Percentiles rank a stretch among this genome's conserved stretches.
Conservation (phyloP, 768 basidiomycete genomes). For the Candolleomyces efflorescens region DNA sequence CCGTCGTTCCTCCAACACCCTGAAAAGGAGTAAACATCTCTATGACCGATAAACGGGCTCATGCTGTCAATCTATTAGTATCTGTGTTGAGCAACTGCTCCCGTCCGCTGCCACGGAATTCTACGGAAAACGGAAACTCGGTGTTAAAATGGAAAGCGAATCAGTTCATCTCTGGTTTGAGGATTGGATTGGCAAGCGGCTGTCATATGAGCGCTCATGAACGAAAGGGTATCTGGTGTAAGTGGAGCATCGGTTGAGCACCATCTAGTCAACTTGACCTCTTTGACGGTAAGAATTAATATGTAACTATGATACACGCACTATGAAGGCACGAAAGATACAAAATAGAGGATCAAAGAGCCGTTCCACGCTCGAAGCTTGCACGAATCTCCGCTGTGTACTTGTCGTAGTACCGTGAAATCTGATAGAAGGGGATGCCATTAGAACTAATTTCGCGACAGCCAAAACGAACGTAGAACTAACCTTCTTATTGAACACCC, state of each 20-base stretch:
- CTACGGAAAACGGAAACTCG: not conserved
- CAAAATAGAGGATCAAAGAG: slow-evolving; percentile 44
- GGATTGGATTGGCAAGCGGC: not conserved
- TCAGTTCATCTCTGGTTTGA: not conserved
- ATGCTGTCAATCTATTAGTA: too few relatives aligned
- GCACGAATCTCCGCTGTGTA: slow-evolving; percentile 95
- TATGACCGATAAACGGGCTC: too few relatives aligned
- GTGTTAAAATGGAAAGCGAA: not conserved
- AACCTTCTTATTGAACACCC: slow-evolving; percentile 98
- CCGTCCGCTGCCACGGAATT: too few relatives aligned
- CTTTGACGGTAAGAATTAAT: too few relatives aligned
- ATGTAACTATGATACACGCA: slow-evolving; percentile 1
- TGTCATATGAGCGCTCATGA: not conserved
- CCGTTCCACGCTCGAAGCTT: slow-evolving; percentile 97
- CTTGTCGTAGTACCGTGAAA: slow-evolving; percentile 94
- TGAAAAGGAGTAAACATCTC: not conserved
- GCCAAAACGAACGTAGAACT: slow-evolving; percentile 5
- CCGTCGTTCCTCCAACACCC: not conserved
- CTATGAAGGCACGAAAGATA: not conserved
- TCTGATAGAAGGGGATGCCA: slow-evolving; percentile 38
- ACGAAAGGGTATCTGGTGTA: too few relatives aligned
- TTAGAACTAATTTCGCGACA: not conserved
- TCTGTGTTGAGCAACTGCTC: too few relatives aligned
- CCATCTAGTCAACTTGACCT: too few relatives aligned
- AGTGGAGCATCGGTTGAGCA: too few relatives aligned